Evolutionary conservation across 192 early-diverging fungal genomes (phyloP), one percentile per base, ranked within the genome.

Genomic region (Linnemannia schmuckeri): DNA sequence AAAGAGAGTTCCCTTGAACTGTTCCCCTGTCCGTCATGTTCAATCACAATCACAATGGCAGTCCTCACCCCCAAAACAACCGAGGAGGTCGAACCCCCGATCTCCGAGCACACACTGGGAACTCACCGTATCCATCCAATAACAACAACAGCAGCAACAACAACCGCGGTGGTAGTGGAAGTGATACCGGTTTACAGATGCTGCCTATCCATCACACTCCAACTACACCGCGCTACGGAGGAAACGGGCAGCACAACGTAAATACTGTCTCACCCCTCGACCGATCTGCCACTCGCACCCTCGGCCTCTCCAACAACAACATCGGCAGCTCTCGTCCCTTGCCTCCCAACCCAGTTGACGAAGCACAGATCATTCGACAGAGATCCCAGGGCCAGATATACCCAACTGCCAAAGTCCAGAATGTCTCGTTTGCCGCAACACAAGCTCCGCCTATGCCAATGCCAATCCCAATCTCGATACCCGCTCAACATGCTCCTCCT

Each of bases 301-400:
- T 77, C 80, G 68, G 69, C 54, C 12, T 71, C 54, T 8, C 66
- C 74, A 24, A 38, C 52, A 12, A 72, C 81, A 66, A 33, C 54
- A 82, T 63, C 55, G 41, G n/a, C 35, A 77, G 27, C n/a, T 55
- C 74, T 35, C 84, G 84, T 6, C 79, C 84, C 12, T 30, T 86
- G 10, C 84, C 84, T 12, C 12, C 61, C 37, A 74, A 74, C 40
- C 84, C 79, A 24, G 75, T 24, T 44, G 84, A 86, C 6, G 84
- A 81, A 33, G 79, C 85, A 0, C 85, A 87, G 15, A 55, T 81
- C 61, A 81, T 87, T 17, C 70, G 85, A 12, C 85, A 87, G n/a
- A 70, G 85, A 52, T 87, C 85, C 18, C 85, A 87, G n/a, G 85
- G 76, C 44, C 85, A 81, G 61, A 18, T 81, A 24, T 81, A 81